Evolutionary conservation across 441 rosid genomes (phyloP), one percentile per base, ranked within the genome.

Genomic region (Biscutella laevigata): DNA sequence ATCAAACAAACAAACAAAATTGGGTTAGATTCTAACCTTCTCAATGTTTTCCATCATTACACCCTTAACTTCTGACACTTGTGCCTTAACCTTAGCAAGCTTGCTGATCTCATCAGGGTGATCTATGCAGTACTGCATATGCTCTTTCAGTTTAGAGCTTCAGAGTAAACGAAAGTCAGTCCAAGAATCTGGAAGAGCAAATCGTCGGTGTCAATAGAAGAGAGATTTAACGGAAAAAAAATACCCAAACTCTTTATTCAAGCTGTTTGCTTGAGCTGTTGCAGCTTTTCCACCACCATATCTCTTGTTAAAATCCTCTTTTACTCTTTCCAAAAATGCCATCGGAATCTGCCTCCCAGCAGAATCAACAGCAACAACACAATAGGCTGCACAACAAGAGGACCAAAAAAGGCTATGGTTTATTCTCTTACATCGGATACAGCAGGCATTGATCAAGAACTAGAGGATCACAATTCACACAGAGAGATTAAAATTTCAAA

Each of bases 21-120:
- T 4, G 26, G 51, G 53, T 32, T 24, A 1, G 49, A 41, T 10
- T 12, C 48, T 9, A 45, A 74, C 89, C 89, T 82, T 82, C 61
- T 79, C 89, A 7, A 82, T 82, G 53, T 82, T 82, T 59, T 82
- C 89, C 86, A 82, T 77, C 89, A 82, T 82, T n/a, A 79, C 86
- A 52, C 86, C 86, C 67, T 79, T 82, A 33, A 82, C 89, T 71
- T 82, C 89, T 20, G 82, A 61, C 15, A 82, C 89, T 50, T 82
- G 84, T 3, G 82, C 86, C 57, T 83, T 78, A 59, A 83, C 90
- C 72, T 83, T 83, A 16, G 87, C 77, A 62, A 83, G 79, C 61
- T 80, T 80, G 73, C 74, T 80, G 52, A 83, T 83, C 78, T 83
- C 87, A 69, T 83, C 87, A 3, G 87, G 87, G 70, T 83, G 91